Evolutionary conservation across 1,284 basidiomycete species (phyloP), one percentile per base, ranked within the genome.

Genomic region (Microbotryum scabiosae): DNA sequence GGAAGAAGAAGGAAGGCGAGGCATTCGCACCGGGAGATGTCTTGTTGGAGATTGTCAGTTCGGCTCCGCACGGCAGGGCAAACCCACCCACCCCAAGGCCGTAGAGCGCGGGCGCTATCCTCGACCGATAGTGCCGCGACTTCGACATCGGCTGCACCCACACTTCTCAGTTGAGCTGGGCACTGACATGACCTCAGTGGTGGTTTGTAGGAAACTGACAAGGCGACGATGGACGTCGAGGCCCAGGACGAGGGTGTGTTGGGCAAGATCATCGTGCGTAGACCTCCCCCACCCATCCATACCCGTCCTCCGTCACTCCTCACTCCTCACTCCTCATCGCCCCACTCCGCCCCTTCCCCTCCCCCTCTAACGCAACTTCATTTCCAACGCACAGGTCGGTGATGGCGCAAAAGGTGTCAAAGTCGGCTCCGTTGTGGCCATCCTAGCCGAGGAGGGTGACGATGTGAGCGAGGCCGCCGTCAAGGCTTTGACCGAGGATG

Each of bases 201-300:
- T 23, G 9, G 9, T 54, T 54, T 5, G 43, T 68, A 93, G 90
- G 93, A 97, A 85, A 97, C 94, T 55, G 93, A 97, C 84, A 97
- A 97, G 82, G 94, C 94, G 20, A 94, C 91, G 48, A 98, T 98
- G 78, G 94, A 98, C 77, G 94, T 98, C 28, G 94, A 98, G 78
- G 91, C 94, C 18, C 91, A 92, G 78, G 94, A 98, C 54, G 93
- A 97, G 70, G 94, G 94, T 73, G 78, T 97, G 65, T 79, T 98
- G 63, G 93, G 88, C 58, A 97, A 97, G 82, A 96, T 97, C 67
- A 65, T 97, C 66, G 90, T 91, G 68, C 63, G 84, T 76, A 21
- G 12, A 30, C 30, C 30, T 28, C 28, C 10, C 5, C 36, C 36
- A 12, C 36, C 36, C 36, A 41, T 23, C 5, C 23, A 28, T 21